These are phyloP conservation scores for Flaveria robusta DNA, from an alignment of 129 eudicot species.

Conservation along the genomic window DNA sequence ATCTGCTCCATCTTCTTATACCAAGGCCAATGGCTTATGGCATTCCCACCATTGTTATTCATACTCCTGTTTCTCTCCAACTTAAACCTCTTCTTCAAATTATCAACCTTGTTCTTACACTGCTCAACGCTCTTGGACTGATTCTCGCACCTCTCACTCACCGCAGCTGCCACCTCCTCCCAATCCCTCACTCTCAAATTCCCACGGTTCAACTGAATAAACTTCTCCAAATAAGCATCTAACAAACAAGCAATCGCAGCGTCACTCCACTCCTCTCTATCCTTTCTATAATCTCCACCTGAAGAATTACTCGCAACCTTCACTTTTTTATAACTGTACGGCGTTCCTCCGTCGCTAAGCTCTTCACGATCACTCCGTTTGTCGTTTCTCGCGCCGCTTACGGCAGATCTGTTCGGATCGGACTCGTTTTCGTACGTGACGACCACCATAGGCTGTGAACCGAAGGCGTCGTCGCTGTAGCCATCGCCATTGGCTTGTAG, in stretches of 20 bases:
- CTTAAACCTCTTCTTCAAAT: constrained; percentile 94
- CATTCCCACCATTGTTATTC: constrained; percentile 49
- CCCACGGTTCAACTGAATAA: constrained; percentile 72
- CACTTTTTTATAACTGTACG: constrained; percentile 45
- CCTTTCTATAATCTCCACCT: constrained; percentile 78
- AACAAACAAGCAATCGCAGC: constrained; percentile 72
- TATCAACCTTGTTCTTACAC: constrained; percentile 97
- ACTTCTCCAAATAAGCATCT: constrained; percentile 82
- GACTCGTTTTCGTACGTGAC: constrained; percentile 49
- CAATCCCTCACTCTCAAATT: constrained; percentile 93
- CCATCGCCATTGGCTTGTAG: too few relatives aligned
- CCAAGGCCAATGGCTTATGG: constrained; percentile 92
- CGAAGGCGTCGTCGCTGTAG: not conserved
- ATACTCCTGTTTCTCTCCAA: constrained; percentile 84
- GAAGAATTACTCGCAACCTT: constrained; percentile 39
- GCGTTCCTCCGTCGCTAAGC: constrained; percentile 59
- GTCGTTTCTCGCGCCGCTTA: constrained; percentile 28
- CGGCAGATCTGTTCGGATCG: constrained; percentile 47
- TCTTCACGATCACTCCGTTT: constrained; percentile 67
- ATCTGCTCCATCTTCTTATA: constrained; percentile 85
- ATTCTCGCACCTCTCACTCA: constrained; percentile 81
- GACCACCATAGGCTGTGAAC: constrained; percentile 30
- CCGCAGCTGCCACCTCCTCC: constrained; percentile 85
- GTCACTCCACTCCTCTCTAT: constrained; percentile 96
- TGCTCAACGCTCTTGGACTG: constrained; percentile 84